Conservation (phyloP, 352 stramenopile genomes). For the Phytopythium chamaehyphon region DNA sequence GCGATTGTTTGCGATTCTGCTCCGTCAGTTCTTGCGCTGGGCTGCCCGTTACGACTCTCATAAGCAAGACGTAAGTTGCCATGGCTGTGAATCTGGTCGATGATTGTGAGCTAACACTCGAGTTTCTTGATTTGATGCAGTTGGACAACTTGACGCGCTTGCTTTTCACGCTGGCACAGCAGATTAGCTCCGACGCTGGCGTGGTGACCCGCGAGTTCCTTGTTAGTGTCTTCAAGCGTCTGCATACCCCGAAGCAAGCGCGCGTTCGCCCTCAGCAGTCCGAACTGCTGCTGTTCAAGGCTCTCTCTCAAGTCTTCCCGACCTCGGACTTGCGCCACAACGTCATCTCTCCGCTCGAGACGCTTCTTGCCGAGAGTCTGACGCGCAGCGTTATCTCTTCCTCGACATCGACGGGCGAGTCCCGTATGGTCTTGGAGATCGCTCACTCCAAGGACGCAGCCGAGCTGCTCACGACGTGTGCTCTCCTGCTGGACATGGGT, state of each 20-base stretch:
- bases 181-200: slow-evolving; percentile 85
- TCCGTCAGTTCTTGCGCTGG: slow-evolving; percentile 92
- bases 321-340: slow-evolving; percentile 94
- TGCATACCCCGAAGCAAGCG: slow-evolving; percentile 72
- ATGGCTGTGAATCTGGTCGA: not conserved
- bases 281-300: slow-evolving; percentile 89
- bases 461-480: slow-evolving; percentile 76
- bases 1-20: slow-evolving; percentile 94
- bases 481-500: slow-evolving; percentile 65
- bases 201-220: slow-evolving; percentile 89
- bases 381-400: slow-evolving; percentile 36
- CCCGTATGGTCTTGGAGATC: slow-evolving; percentile 24
- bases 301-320: slow-evolving; percentile 90
- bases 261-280: slow-evolving; percentile 54
- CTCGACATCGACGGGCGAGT: not conserved
- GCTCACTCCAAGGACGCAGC: slow-evolving; percentile 70
- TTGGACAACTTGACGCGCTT: slow-evolving; percentile 80
- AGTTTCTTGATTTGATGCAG: slow-evolving; percentile 29
- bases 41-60: slow-evolving; percentile 71
- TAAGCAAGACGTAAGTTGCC: slow-evolving; percentile 51
- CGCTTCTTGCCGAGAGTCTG: slow-evolving; percentile 89
- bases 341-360: slow-evolving; percentile 90
- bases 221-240: slow-evolving; percentile 86
- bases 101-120: not conserved
- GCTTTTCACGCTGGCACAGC: slow-evolving; percentile 88